Percentiles rank a stretch among this genome's conserved stretches.
These are phyloP conservation scores for Trichosporon ovoides DNA, from an alignment of 1,284 basidiomycete species.

Conservation along the genomic window DNA sequence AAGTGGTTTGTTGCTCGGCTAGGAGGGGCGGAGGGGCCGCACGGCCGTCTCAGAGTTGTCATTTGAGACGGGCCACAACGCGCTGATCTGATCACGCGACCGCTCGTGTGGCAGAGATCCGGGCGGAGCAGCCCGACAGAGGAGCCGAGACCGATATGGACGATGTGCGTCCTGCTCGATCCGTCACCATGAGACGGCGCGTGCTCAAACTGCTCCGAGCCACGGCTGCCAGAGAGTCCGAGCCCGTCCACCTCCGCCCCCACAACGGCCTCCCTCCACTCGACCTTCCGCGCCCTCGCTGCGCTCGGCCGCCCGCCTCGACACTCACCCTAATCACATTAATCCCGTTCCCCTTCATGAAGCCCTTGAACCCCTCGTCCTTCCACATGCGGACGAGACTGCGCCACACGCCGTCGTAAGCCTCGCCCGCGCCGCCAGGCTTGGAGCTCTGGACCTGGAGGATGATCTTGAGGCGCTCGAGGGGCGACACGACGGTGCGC, in stretches of 20 bases:
- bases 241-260: too few species aligned
- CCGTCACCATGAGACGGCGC: too few species aligned
- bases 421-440: conserved; percentile 51
- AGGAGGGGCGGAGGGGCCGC: background rate
- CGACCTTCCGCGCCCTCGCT: too few species aligned
- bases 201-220: too few species aligned
- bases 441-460: conserved; percentile 69
- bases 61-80: too few species aligned
- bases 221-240: too few species aligned
- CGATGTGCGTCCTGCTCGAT: too few species aligned
- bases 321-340: conserved; percentile 70
- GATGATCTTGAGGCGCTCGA: conserved; percentile 92
- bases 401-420: conserved; percentile 77
- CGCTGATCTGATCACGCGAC: too few species aligned
- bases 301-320: background rate
- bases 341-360: conserved; percentile 79
- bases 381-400: conserved; percentile 78
- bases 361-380: conserved; percentile 86
- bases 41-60: too few species aligned
- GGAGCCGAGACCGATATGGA: too few species aligned
- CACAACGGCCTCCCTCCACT: background rate
- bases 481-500: conserved; percentile 82
- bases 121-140: background rate
- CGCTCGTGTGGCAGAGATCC: background rate
- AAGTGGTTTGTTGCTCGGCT: background rate